Conservation (phyloP, 371 early-diverging fungal species). For the Apophysomyces sp. region DNA sequence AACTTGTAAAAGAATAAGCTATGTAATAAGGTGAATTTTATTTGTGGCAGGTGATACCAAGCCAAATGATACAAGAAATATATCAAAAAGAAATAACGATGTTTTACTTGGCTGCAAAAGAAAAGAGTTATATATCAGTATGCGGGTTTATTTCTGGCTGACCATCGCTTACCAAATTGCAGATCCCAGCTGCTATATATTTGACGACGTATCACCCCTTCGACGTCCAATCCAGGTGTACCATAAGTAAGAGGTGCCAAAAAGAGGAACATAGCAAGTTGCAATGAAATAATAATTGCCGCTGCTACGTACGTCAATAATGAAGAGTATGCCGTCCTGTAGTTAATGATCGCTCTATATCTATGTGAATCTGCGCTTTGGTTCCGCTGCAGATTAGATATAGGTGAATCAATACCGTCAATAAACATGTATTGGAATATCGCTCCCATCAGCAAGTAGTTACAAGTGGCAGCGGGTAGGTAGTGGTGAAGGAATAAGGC, state of each 20-base stretch:
- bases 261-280: slow-evolving; percentile 54
- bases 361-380: slow-evolving; percentile 12
- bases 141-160: neutral
- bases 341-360: slow-evolving; percentile 12
- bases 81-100: no score
- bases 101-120: neutral
- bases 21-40: neutral
- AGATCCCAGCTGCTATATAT: slow-evolving; percentile 81
- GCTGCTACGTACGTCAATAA: slow-evolving; percentile 35
- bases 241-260: slow-evolving; percentile 74
- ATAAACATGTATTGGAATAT: slow-evolving; percentile 69
- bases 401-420: slow-evolving; percentile 58
- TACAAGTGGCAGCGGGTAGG: slow-evolving; percentile 83
- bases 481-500: slow-evolving; percentile 98
- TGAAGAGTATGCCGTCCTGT: slow-evolving; percentile 22
- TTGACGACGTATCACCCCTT: slow-evolving; percentile 66
- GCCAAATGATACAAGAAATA: neutral
- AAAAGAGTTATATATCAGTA: neutral
- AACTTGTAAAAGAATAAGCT: no score
- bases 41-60: neutral
- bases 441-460: slow-evolving; percentile 73
- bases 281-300: slow-evolving; percentile 43
- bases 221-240: slow-evolving; percentile 49
- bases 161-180: slow-evolving; percentile 65
- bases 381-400: slow-evolving; percentile 39